Base-by-base conservation (phyloP, 169 alveolate species). In the Babesia gibsoni region DNA sequence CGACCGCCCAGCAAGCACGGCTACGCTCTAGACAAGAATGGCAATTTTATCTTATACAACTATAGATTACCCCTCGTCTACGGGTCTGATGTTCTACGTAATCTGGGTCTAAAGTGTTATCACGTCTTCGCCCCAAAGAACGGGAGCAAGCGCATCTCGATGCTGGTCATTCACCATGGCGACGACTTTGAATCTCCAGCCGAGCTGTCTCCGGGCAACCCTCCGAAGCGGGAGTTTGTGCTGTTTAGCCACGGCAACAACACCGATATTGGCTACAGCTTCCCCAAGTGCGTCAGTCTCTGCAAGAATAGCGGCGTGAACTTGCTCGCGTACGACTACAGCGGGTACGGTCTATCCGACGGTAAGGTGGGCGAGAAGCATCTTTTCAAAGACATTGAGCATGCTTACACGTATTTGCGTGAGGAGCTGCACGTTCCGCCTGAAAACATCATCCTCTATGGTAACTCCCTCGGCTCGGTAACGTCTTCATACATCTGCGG, bases 181-280 rank as follows among this genome's bases (percentile, higher is more conserved):
- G n/a, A 56, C 30, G 50, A 65, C 27, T 53, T 32, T 45, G 22
- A 52, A 63, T 20, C 23, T 43, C 16, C 43, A 39, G 52, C n/a
- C 30, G 25, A 23, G 46, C 18, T 39, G 50, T 52, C 67, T 30
- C 45, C 49, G 65, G 65, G 64, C 48, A 50, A 36, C 16, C 59
- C 72, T 23, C 57, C 61, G 27, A 56, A 57, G 59, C 72, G 79
- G 36, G 84, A 66, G 35, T 73, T 83, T 33, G 65, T 94, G 39
- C 67, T 94, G 18, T 94, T 75, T 69, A 85, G 95, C 25, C 97
- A 94, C 78, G 97, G 97, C 22, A 94, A 94, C 77, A 84, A 89
- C 82, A 87, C 96, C 23, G 97, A 94, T 59, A 73, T 94, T 22
- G 97, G 97, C n/a, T 65, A 80, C 57, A 82, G 82, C 87, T 68